These are phyloP conservation scores for Mycena chlorophos DNA, from an alignment of 768 basidiomycete genomes.

Conservation along the genomic window DNA sequence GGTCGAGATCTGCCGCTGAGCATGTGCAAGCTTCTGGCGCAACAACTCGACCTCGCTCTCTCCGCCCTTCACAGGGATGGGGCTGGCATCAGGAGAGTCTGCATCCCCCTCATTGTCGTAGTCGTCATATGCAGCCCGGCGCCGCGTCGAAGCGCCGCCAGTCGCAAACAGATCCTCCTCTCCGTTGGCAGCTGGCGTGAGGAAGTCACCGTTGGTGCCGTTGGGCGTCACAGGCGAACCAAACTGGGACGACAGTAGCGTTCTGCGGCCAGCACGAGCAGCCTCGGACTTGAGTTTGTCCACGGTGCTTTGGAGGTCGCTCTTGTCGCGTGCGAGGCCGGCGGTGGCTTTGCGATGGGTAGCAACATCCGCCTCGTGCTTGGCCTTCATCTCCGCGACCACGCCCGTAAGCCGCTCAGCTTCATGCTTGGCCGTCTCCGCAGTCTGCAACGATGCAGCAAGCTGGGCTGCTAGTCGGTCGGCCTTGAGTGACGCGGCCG, in stretches of 20 bases:
- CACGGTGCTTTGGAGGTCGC: conserved; percentile 80
- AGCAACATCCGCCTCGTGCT: conserved; percentile 94
- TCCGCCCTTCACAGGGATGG: conserved; percentile 26
- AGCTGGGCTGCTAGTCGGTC: conserved; percentile 79
- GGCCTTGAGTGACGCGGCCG: conserved; percentile 73
- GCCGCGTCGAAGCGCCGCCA: conserved; percentile 63
- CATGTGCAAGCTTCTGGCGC: conserved; percentile 80
- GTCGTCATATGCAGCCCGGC: conserved; percentile 53
- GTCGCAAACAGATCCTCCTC: conserved; percentile 69
- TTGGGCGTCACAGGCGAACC: conserved; percentile 77
- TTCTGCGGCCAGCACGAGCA: conserved; percentile 57
- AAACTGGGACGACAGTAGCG: conserved; percentile 50
- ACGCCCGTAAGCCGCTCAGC: conserved; percentile 64
- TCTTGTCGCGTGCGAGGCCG: conserved; percentile 87
- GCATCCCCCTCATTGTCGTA: conserved; percentile 46
- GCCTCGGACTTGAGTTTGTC: conserved; percentile 76
- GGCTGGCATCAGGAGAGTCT: conserved; percentile 66
- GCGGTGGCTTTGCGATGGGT: conserved; percentile 87
- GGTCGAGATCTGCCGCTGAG: conserved; percentile 82
- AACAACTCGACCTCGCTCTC: conserved; percentile 73
- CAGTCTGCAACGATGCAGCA: conserved; percentile 66
- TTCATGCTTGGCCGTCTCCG: conserved; percentile 88
- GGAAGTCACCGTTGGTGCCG: conserved; percentile 44
- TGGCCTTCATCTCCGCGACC: conserved; percentile 76
- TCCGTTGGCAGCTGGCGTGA: conserved; percentile 61